Conservation (phyloP, 768 basidiomycete species). For the Tephrocybe sp. region DNA sequence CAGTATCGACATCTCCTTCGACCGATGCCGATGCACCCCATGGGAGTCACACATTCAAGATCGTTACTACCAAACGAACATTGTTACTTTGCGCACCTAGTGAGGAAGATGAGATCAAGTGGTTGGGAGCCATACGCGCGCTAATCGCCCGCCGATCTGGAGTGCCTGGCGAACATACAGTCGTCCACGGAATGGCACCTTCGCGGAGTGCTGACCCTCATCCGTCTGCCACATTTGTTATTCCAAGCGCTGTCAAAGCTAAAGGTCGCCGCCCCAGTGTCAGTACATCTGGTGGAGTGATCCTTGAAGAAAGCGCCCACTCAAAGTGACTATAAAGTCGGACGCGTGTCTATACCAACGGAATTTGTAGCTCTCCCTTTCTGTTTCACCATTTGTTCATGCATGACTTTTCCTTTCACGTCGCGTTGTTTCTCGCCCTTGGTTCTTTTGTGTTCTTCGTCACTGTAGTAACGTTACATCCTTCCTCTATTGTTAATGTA, state of each 20-base stretch:
- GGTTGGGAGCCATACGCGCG: conserved; percentile 93
- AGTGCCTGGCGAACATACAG: conserved; percentile 44
- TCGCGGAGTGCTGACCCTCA: conserved; percentile 16
- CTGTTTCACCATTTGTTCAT: conserved; percentile 1
- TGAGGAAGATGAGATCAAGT: conserved; percentile 98
- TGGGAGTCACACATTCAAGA: conserved; percentile 79
- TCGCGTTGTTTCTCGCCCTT: not conserved
- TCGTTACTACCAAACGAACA: conserved; percentile 92
- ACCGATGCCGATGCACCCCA: conserved; percentile 42
- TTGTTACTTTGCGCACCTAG: conserved; percentile 88
- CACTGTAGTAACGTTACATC: not conserved
- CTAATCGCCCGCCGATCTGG: conserved; percentile 75
- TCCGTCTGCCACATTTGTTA: conserved; percentile 12
- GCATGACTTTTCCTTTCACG: not conserved
- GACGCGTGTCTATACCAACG: conserved; percentile 1
- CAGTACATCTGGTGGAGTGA: conserved; percentile 28
- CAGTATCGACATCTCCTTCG: conserved; percentile 27
- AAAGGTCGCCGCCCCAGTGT: conserved; percentile 48
- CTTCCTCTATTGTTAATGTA: not conserved
- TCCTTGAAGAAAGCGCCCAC: conserved; percentile 21
- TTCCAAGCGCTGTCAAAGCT: conserved; percentile 35
- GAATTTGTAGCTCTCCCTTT: not conserved
- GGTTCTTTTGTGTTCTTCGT: not conserved
- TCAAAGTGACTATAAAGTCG: conserved; percentile 13
- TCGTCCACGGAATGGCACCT: conserved; percentile 16